phyloP scores from a whole-genome alignment of 805 yeast genomes.

The Pichia exigua region DNA sequence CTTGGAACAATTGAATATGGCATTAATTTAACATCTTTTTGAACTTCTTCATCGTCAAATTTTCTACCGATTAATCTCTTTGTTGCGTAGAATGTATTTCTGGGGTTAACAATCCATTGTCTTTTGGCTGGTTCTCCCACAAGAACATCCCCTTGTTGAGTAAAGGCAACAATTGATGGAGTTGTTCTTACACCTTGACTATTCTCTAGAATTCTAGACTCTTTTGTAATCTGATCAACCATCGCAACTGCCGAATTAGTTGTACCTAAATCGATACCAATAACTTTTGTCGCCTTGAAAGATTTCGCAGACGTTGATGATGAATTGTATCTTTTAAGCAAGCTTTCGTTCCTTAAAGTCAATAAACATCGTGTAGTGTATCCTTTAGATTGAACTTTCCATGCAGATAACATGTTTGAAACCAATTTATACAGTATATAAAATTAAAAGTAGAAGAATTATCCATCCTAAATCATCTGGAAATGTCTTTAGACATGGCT shows the following conservation, averaged over 20 bases:
- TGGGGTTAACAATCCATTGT: conserved; percentile 91
- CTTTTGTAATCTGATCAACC: conserved; percentile 57
- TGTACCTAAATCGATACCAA: conserved; percentile 83
- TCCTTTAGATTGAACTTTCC: background rate
- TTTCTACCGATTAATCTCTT: conserved; percentile 93
- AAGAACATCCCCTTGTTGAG: conserved; percentile 75
- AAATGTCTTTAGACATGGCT: background rate
- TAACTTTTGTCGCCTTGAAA: conserved; percentile 39
- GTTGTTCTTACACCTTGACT: conserved; percentile 74
- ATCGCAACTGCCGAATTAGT: conserved; percentile 87
- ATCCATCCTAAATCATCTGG: background rate
- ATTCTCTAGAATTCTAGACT: conserved; percentile 72
- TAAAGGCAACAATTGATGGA: conserved; percentile 92
- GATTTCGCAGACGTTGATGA: background rate
- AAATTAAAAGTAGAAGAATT: background rate
- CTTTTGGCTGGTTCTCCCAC: conserved; percentile 96
- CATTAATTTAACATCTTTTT: conserved; percentile 77
- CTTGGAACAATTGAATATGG: conserved; percentile 81
- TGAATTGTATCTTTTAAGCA: background rate
- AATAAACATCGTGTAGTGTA: background rate
- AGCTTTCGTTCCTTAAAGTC: background rate
- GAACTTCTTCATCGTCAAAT: conserved; percentile 83
- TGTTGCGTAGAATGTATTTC: conserved; percentile 89
- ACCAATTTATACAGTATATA: background rate
- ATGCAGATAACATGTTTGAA: background rate